Evolutionary conservation across 2,329 filamentous ascomycete species (phyloP).

Genomic region (Orbilia brochopaga): DNA sequence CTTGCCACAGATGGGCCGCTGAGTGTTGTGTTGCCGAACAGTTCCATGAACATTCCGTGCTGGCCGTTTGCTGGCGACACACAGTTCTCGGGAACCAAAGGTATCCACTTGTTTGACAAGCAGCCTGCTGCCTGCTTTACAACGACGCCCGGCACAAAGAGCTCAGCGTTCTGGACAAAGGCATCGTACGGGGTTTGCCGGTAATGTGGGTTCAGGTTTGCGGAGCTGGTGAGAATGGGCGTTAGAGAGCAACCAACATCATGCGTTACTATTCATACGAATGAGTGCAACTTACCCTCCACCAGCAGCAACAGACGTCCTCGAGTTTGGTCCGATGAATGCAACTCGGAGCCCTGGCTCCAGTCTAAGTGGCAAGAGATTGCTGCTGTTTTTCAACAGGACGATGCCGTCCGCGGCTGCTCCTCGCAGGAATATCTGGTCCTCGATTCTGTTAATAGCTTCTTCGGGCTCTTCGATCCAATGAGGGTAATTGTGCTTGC

Average conservation of each 20-base stretch:
- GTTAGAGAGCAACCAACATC: conserved; percentile 1
- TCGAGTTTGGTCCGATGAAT: conserved; percentile 65
- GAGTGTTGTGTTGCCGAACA: conserved; percentile 54
- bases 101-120: conserved; percentile 55
- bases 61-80: conserved; percentile 54
- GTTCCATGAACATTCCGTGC: conserved; percentile 55
- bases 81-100: conserved; percentile 54
- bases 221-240: conserved; percentile 46
- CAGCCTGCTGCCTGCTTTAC: conserved; percentile 54
- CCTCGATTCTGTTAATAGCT: conserved; percentile 56
- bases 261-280: background rate
- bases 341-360: conserved; percentile 61
- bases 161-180: conserved; percentile 52
- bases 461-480: conserved; percentile 54
- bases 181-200: conserved; percentile 54
- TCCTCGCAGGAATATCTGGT: conserved; percentile 64
- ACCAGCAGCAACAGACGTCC: conserved; percentile 57
- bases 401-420: conserved; percentile 74
- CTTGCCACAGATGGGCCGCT: conserved; percentile 51
- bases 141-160: conserved; percentile 51
- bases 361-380: conserved; percentile 67
- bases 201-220: conserved; percentile 55
- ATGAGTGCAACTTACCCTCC: conserved; percentile 52
- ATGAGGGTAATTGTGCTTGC: conserved; percentile 53
- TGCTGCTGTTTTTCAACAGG: conserved; percentile 73